phyloP scores from a whole-genome alignment of 768 basidiomycete genomes.

The Paxillus involutus region DNA sequence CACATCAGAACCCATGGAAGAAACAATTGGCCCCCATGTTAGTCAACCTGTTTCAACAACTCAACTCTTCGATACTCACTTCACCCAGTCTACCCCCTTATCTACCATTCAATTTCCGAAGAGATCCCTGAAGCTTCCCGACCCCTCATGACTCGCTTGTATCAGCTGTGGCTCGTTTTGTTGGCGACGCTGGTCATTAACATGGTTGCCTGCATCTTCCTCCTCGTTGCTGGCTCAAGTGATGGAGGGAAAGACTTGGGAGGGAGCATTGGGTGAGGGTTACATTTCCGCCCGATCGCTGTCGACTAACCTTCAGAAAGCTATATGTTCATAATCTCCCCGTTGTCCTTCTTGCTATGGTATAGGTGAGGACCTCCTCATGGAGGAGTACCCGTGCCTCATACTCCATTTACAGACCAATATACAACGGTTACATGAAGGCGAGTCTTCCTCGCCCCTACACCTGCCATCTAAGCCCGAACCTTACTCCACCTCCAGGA shows the following conservation, averaged over 20 bases:
- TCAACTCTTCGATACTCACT: slow-evolving; percentile 17
- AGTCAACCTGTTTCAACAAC: slow-evolving; percentile 30
- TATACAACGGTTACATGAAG: slow-evolving; percentile 98
- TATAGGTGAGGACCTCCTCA: slow-evolving; percentile 64
- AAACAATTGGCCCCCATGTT: slow-evolving; percentile 94
- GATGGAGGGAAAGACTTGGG: slow-evolving; percentile 82
- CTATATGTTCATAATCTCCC: slow-evolving; percentile 76
- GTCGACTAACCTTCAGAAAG: slow-evolving; percentile 37
- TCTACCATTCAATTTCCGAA: slow-evolving; percentile 90
- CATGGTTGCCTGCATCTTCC: slow-evolving; percentile 84
- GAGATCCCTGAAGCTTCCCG: slow-evolving; percentile 86
- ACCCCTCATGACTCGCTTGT: slow-evolving; percentile 80
- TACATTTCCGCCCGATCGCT: slow-evolving; percentile 20
- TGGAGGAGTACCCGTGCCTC: slow-evolving; percentile 7
- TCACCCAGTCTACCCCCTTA: slow-evolving; percentile 80
- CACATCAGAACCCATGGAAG: slow-evolving; percentile 72
- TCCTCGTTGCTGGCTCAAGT: slow-evolving; percentile 73
- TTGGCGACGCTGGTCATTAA: slow-evolving; percentile 81
- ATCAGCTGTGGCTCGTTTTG: slow-evolving; percentile 93
- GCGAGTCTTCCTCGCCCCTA: slow-evolving; percentile 38
- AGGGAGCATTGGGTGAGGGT: slow-evolving; percentile 72
- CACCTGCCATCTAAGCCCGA: slow-evolving; percentile 23
- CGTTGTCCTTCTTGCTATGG: slow-evolving; percentile 89
- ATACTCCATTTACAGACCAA: slow-evolving; percentile 55
- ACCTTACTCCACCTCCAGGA: slow-evolving; percentile 52